phyloP scores from a whole-genome alignment of 345 rosid genomes.

The Leavenworthia alabamica region DNA sequence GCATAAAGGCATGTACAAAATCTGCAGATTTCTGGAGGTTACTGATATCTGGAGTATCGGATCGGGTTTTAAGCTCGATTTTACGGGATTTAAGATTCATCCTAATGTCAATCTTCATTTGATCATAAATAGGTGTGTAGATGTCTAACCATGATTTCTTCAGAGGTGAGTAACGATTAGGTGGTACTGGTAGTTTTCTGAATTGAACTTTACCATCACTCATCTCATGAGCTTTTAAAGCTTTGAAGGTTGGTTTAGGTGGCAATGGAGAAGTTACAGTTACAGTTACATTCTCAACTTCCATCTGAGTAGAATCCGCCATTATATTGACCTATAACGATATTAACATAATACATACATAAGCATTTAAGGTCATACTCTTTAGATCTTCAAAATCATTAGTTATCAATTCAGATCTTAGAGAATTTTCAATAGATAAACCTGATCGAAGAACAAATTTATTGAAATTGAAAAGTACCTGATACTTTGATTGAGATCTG shows the following conservation, averaged over 20 bases:
- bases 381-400: no score
- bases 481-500: not conserved
- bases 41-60: slow-evolving; percentile 59
- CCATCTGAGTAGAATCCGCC: no score
- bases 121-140: slow-evolving; percentile 64
- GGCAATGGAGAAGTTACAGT: no score
- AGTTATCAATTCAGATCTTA: not conserved
- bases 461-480: not conserved
- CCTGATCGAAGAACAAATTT: no score
- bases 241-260: no score
- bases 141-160: slow-evolving; percentile 87
- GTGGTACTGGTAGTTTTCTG: slow-evolving; percentile 66
- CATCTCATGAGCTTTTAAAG: no score
- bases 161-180: slow-evolving; percentile 71
- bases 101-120: slow-evolving; percentile 80
- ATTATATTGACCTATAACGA: no score
- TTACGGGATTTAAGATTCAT: slow-evolving; percentile 75
- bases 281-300: no score
- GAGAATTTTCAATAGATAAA: not conserved
- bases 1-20: slow-evolving; percentile 85
- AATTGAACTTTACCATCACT: no score
- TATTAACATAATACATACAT: no score
- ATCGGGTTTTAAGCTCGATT: slow-evolving; percentile 69
- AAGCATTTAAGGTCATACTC: no score
- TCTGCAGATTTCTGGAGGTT: slow-evolving; percentile 75